Evolutionary conservation across 306 rosid genomes (phyloP).

Genomic region (Glycine latifolia): DNA sequence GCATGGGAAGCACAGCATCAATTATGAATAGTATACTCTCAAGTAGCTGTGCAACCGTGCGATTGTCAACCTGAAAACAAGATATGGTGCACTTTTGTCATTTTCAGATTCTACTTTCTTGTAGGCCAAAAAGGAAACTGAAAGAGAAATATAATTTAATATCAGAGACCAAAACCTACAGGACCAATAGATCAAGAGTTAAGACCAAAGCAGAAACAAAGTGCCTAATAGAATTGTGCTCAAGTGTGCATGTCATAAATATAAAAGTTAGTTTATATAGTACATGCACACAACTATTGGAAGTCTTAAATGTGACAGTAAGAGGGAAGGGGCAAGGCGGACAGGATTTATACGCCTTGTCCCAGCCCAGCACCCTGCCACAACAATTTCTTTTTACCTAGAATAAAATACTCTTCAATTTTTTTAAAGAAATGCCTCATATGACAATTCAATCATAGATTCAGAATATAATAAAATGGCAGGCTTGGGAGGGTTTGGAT

Average conservation of each 20-base stretch:
- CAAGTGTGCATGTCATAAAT: not conserved
- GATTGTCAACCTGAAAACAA: conserved; percentile 79
- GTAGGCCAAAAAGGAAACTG: not conserved
- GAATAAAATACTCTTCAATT: not conserved
- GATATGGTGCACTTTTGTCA: conserved; percentile 39
- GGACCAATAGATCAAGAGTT: conserved; percentile 1
- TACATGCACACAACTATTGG: not conserved
- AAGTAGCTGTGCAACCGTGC: conserved; percentile 75
- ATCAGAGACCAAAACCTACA: not conserved
- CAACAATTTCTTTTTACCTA: not conserved
- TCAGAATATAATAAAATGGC: too few species aligned
- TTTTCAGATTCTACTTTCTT: conserved; percentile 31
- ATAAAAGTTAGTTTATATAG: not conserved
- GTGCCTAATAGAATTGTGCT: too few species aligned
- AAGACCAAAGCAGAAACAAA: conserved; percentile 25
- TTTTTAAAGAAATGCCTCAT: not conserved
- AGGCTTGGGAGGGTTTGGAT: too few species aligned
- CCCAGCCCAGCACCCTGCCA: not conserved
- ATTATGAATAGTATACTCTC: conserved; percentile 95
- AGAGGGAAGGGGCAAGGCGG: not conserved
- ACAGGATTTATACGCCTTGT: not conserved
- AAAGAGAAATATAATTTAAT: conserved; percentile 13
- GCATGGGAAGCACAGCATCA: conserved; percentile 88
- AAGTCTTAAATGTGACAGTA: not conserved
- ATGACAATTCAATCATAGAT: too few species aligned